Percentiles rank a stretch among this genome's conserved stretches.
These are phyloP conservation scores for Ogataea philodendri DNA, from an alignment of 805 yeast species.

Conservation along the genomic window DNA sequence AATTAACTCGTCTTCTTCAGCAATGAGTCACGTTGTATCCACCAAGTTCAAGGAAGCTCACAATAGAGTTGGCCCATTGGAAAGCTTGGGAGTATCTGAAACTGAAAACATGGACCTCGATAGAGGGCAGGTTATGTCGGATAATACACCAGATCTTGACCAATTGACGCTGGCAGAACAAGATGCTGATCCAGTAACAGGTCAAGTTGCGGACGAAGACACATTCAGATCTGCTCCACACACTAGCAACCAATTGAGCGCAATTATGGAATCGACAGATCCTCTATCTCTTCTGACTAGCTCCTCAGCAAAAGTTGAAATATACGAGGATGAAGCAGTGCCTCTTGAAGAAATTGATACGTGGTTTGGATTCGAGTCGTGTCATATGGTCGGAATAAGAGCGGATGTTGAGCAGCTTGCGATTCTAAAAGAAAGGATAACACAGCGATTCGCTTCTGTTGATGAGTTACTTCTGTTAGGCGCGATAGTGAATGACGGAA, in stretches of 20 bases:
- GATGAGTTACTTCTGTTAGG: conserved; percentile 18
- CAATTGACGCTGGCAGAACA: too few relatives aligned
- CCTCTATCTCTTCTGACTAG: conserved; percentile 26
- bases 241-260: conserved; percentile 19
- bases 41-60: conserved; percentile 13
- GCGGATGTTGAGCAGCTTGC: neutral
- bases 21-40: too few relatives aligned
- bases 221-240: conserved; percentile 21
- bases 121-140: conserved; percentile 15
- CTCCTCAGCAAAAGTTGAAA: conserved; percentile 18
- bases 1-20: too few relatives aligned
- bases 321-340: conserved; percentile 22
- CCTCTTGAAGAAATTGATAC: conserved; percentile 16
- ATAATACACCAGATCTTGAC: conserved; percentile 22
- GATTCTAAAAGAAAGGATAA: conserved; percentile 17
- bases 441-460: conserved; percentile 5
- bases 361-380: conserved; percentile 23
- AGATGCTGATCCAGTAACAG: conserved; percentile 17
- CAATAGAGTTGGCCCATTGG: neutral
- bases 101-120: conserved; percentile 21
- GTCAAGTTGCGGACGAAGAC: conserved; percentile 18
- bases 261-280: conserved; percentile 24
- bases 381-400: conserved; percentile 7
- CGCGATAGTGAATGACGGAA: conserved; percentile 9
- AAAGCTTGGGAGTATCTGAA: conserved; percentile 1